Percentiles rank a stretch among this genome's conserved stretches.
Evolutionary conservation across 1,284 basidiomycete genomes (phyloP).

Genomic region (Pyrrhoderma noxium): DNA sequence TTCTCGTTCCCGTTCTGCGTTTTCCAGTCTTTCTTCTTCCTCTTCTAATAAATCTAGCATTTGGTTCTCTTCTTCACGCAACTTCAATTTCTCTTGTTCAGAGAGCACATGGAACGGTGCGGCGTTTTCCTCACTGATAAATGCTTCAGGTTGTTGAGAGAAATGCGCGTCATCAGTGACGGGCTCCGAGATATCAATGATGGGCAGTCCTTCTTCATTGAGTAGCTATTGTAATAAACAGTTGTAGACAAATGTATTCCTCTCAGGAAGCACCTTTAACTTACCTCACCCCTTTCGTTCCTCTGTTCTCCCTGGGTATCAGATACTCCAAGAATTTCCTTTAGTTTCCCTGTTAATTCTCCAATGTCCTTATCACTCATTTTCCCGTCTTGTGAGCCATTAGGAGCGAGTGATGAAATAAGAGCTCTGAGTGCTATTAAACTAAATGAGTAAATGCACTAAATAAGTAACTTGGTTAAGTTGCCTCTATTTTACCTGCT

Average conservation of each 20-base stretch:
- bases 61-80: slow-evolving; percentile 43
- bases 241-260: slow-evolving; percentile 17
- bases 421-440: slow-evolving; percentile 44
- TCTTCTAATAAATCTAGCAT: slow-evolving; percentile 64
- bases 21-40: slow-evolving; percentile 44
- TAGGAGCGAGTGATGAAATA: slow-evolving; percentile 40
- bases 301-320: slow-evolving; percentile 31
- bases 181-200: slow-evolving; percentile 70
- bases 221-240: slow-evolving; percentile 38
- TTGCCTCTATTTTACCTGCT: not conserved
- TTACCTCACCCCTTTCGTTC: slow-evolving; percentile 57
- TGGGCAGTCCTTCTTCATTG: slow-evolving; percentile 71
- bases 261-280: slow-evolving; percentile 23
- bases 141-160: slow-evolving; percentile 13
- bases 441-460: slow-evolving; percentile 2
- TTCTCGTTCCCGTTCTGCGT: slow-evolving; percentile 36
- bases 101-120: slow-evolving; percentile 39
- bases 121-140: slow-evolving; percentile 35
- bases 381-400: slow-evolving; percentile 28
- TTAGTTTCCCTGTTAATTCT: slow-evolving; percentile 52
- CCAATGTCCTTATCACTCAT: slow-evolving; percentile 43
- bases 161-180: not conserved
- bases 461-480: not conserved
- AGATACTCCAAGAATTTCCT: slow-evolving; percentile 50
- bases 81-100: slow-evolving; percentile 41